Evolutionary conservation across 805 yeast genomes (phyloP), one percentile per base, ranked within the genome.

Genomic region (Tetrapisispora arboricola): DNA sequence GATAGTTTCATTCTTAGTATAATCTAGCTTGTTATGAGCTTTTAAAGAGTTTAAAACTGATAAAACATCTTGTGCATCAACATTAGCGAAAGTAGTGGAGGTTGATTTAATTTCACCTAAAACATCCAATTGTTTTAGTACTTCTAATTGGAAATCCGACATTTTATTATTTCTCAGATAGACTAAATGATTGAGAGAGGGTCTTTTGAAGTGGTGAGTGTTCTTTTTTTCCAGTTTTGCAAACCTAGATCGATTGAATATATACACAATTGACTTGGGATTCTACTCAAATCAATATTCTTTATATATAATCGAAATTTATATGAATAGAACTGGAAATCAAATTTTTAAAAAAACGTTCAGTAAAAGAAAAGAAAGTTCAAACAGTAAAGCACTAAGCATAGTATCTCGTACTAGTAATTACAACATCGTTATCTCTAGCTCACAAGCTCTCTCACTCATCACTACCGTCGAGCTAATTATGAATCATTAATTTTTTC

Each of bases 41-140:
- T 80, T 74, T 43, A 92, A 71, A 18, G 96, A 88, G 57, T 80
- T 81, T 55, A 92, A 75, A 22, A 90, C 90, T n/a, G 95, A 75
- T 51, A 82, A 83, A 40, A 85, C 69, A 13, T 74, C 68, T 60
- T 75, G 76, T 32, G 90, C 72, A 41, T 75, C 78, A 35, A 73
- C 67, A 13, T 63, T 68, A 31, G 92, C 82, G 67, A 88, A 84
- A 37, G 72, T 72, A 16, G 65, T 72, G 39, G 75, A 66, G 5
- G 96, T 78, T 61, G 85, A 87, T 39, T 67, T 70, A 44, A 92
- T 80, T 41, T 74, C 70, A 33, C 76, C 80, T 53, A 71, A 59
- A 40, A 71, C 68, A 50, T 79, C 80, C 44, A 90, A 76, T 40
- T 71, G 71, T 61, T 81, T 71, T 52, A 87, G 73, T 41, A 87